Percentiles rank a stretch among this genome's conserved stretches.
Evolutionary conservation across 306 rosid species (phyloP).

Genomic region (Crotalaria pallida): DNA sequence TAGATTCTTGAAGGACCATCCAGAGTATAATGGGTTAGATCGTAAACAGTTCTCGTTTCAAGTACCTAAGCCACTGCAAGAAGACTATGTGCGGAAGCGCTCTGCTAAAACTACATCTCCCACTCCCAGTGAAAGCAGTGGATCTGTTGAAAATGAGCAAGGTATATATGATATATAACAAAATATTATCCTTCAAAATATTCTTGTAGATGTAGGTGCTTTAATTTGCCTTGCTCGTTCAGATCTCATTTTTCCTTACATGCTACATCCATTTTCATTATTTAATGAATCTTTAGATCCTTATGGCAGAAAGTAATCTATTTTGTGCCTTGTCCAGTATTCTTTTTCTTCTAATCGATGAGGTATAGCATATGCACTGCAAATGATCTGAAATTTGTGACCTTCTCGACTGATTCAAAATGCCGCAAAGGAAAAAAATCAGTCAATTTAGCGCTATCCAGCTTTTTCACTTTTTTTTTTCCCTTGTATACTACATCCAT

Average conservation of each 20-base stretch:
- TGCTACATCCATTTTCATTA: not conserved
- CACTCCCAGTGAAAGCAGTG: slow-evolving; percentile 30
- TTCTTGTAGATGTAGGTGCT: not conserved
- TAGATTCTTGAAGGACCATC: slow-evolving; percentile 75
- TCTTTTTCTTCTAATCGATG: not conserved
- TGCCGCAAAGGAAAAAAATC: no score
- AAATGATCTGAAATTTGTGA: no score
- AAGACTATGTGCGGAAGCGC: slow-evolving; percentile 87
- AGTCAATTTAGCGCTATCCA: no score
- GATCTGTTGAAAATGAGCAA: slow-evolving; percentile 41
- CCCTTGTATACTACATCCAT: no score
- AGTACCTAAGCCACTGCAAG: slow-evolving; percentile 78
- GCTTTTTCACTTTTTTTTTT: no score
- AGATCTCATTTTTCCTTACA: not conserved
- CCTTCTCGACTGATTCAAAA: slow-evolving; percentile 10
- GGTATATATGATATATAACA: slow-evolving; percentile 39
- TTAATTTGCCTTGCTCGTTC: not conserved
- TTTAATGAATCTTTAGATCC: slow-evolving; percentile 2
- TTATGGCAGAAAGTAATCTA: not conserved
- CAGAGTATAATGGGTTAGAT: slow-evolving; percentile 64
- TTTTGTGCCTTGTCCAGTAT: not conserved
- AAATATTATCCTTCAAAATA: not conserved
- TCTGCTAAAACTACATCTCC: slow-evolving; percentile 39
- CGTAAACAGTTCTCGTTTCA: slow-evolving; percentile 72
- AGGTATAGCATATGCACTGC: no score